Conservation (phyloP, 2,329 filamentous ascomycete species). For the Stachybotrys echinatus region DNA sequence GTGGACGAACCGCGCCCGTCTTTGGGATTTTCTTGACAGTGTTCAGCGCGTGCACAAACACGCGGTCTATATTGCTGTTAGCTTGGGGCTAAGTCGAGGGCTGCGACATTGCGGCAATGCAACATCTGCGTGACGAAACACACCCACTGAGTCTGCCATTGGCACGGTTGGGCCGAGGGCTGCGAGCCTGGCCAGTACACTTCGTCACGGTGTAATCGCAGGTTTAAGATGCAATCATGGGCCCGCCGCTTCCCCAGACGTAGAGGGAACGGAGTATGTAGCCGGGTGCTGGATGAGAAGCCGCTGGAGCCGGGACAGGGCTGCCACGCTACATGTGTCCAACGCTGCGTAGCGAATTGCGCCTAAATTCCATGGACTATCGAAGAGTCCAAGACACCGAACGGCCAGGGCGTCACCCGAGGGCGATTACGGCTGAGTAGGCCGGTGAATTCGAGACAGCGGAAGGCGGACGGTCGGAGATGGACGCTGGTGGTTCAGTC, state of each 20-base stretch:
- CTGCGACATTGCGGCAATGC: too few relatives aligned
- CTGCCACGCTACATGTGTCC: neutral
- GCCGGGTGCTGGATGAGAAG: too few relatives aligned
- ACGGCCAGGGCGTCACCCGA: too few relatives aligned
- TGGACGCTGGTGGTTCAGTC: too few relatives aligned
- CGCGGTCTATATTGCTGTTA: slow-evolving; percentile 63
- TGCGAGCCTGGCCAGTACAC: too few relatives aligned
- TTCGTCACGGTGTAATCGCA: neutral
- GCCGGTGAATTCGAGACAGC: too few relatives aligned
- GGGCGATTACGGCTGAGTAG: too few relatives aligned
- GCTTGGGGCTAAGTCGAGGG: too few relatives aligned
- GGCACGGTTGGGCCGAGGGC: neutral
- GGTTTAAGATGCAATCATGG: neutral
- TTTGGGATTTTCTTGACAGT: slow-evolving; percentile 97
- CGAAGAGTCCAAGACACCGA: too few relatives aligned
- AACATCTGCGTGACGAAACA: slow-evolving; percentile 6
- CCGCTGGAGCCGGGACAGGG: too few relatives aligned
- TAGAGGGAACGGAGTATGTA: neutral
- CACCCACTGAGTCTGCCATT: slow-evolving; percentile 25
- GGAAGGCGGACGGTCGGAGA: too few relatives aligned
- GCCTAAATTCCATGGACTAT: neutral
- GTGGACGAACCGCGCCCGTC: slow-evolving; percentile 84
- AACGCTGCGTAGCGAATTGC: neutral
- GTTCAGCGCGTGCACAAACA: slow-evolving; percentile 98
- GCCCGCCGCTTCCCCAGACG: neutral